Percentiles rank a stretch among this genome's conserved stretches.
These are phyloP conservation scores for Spinellus fusiger DNA, from an alignment of 192 early-diverging fungal genomes.

Conservation along the genomic window DNA sequence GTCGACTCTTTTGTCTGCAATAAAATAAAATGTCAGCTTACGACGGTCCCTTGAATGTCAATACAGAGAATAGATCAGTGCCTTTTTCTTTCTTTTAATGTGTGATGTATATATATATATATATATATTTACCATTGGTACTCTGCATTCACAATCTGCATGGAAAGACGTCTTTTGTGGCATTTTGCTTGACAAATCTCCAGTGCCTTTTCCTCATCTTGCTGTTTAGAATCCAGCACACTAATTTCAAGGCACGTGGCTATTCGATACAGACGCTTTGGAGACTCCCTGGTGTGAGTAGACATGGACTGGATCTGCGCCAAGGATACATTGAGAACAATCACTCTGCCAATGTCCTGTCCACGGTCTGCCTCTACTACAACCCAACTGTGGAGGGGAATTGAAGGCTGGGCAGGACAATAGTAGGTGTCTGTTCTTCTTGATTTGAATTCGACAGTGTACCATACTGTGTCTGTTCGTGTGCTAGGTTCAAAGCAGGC, in stretches of 20 bases:
- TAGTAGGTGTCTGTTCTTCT: constrained; percentile 79
- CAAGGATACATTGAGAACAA: constrained; percentile 52
- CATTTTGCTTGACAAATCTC: constrained; percentile 83
- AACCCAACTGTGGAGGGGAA: constrained; percentile 57
- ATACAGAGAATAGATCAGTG: background rate
- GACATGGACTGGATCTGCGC: constrained; percentile 34
- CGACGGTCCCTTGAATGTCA: constrained; percentile 69
- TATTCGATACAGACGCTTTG: constrained; percentile 84
- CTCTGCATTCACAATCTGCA: constrained; percentile 94
- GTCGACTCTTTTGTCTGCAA: constrained; percentile 89
- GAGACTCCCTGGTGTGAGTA: constrained; percentile 32
- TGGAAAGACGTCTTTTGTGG: constrained; percentile 80
- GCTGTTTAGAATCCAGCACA: constrained; percentile 68
- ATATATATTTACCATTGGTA: constrained; percentile 77
- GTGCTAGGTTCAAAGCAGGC: background rate
- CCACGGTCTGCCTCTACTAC: constrained; percentile 89
- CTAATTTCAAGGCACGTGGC: constrained; percentile 76
- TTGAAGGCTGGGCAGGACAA: constrained; percentile 37
- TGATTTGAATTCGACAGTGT: constrained; percentile 83
- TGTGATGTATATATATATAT: background rate
- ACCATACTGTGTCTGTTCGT: constrained; percentile 11
- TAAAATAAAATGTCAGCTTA: constrained; percentile 96
- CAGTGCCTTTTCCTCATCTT: constrained; percentile 89
- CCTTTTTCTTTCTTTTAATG: background rate
- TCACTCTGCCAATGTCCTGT: constrained; percentile 79